These are phyloP conservation scores for Mrakia blollopis DNA, from an alignment of 768 basidiomycete genomes.

Conservation along the genomic window DNA sequence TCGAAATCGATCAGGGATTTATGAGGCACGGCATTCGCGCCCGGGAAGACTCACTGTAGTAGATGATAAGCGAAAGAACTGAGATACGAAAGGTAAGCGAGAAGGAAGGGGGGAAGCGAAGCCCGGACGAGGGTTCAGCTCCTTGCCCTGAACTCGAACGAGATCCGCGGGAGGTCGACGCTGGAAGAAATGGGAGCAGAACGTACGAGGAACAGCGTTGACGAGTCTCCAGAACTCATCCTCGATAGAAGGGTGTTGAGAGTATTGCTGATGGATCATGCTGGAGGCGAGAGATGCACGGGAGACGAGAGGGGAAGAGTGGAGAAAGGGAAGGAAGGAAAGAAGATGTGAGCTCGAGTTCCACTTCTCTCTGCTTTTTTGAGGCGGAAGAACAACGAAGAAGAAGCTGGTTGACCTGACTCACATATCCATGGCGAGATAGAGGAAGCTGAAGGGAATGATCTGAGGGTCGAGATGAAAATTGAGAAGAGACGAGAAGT, in stretches of 20 bases:
- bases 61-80: slow-evolving; percentile 25
- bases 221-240: slow-evolving; percentile 28
- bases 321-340: background rate
- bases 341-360: background rate
- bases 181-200: background rate
- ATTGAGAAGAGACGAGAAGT: background rate
- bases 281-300: background rate
- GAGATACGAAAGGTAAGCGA: background rate
- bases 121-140: background rate
- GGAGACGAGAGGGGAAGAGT: background rate
- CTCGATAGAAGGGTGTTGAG: slow-evolving; percentile 18
- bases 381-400: no score
- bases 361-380: background rate
- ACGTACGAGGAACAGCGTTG: slow-evolving; percentile 27
- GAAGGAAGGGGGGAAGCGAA: background rate
- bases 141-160: no score
- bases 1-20: background rate
- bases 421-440: slow-evolving; percentile 32
- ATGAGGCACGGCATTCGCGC: no score
- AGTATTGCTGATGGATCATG: slow-evolving; percentile 32
- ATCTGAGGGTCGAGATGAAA: slow-evolving; percentile 12
- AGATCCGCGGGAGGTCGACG: no score
- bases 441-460: slow-evolving; percentile 30
- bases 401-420: background rate
- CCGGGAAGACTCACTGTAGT: slow-evolving; percentile 11